A percentile compares a stretch with the other conserved stretches of the same genome.
Evolutionary conservation across 441 rosid genomes (phyloP).

Genomic region (Euphorbia corollata): DNA sequence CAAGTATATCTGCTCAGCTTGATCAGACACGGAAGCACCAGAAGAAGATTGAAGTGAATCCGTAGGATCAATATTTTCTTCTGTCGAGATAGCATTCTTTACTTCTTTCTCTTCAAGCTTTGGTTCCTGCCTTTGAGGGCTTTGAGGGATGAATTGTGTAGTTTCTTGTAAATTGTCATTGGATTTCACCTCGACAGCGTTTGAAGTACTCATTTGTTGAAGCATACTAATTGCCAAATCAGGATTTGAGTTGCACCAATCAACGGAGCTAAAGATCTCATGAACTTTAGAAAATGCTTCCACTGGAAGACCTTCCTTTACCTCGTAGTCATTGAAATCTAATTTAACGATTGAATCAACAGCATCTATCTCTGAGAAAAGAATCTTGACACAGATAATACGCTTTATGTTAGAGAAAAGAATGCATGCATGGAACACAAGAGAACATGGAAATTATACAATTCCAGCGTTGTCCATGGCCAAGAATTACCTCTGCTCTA

Average conservation of each 20-base stretch:
- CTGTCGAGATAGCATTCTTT: conserved; percentile 26
- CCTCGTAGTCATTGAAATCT: conserved; percentile 60
- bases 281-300: conserved; percentile 92
- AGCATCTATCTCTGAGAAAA: conserved; percentile 92
- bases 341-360: conserved; percentile 51
- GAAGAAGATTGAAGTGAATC: conserved; percentile 27
- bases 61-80: conserved; percentile 27
- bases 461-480: conserved; percentile 5
- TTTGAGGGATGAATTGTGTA: conserved; percentile 23
- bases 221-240: conserved; percentile 70
- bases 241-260: conserved; percentile 62
- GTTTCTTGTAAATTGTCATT: conserved; percentile 27
- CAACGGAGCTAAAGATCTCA: conserved; percentile 74
- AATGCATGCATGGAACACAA: not conserved
- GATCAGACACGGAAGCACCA: conserved; percentile 22
- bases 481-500: conserved; percentile 68
- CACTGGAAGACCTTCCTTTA: conserved; percentile 72
- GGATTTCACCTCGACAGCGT: conserved; percentile 36
- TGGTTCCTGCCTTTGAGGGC: conserved; percentile 26
- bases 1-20: conserved; percentile 24
- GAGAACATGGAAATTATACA: conserved; percentile 4
- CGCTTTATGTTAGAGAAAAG: conserved; percentile 25
- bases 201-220: conserved; percentile 62
- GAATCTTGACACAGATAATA: conserved; percentile 54
- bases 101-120: conserved; percentile 29